Evolutionary conservation across 768 basidiomycete species (phyloP).

Genomic region (Psilocybe azurescens): DNA sequence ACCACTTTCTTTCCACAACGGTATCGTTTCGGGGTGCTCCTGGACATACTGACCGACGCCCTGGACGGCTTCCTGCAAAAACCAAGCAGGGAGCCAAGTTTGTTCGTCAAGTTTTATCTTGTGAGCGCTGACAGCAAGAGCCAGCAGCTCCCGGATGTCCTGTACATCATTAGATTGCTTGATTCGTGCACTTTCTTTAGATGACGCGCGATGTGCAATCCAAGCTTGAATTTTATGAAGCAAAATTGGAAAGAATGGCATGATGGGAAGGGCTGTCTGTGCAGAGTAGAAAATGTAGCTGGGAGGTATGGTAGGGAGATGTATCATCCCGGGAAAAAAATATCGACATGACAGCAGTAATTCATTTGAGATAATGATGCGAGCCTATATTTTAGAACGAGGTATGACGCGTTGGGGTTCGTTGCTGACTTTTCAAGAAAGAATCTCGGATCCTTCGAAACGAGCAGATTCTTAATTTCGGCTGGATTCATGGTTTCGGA

Average conservation of each 20-base stretch:
- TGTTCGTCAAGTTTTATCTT: conserved; percentile 6
- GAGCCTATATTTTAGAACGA: conserved; percentile 21
- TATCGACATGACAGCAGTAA: conserved; percentile 21
- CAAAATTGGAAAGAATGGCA: conserved; percentile 12
- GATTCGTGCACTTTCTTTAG: conserved; percentile 13
- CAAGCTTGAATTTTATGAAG: conserved; percentile 14
- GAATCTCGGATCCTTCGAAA: conserved; percentile 5
- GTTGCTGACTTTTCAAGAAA: conserved; percentile 15
- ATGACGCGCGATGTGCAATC: conserved; percentile 12
- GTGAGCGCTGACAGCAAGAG: conserved; percentile 2
- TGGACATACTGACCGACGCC: conserved; percentile 10
- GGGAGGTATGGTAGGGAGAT: conserved; percentile 22
- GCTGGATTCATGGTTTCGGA: not conserved
- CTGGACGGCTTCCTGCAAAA: conserved; percentile 19
- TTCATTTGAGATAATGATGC: not conserved
- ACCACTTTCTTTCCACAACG: conserved; percentile 2
- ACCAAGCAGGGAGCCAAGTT: conserved; percentile 19
- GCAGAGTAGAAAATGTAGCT: conserved; percentile 3
- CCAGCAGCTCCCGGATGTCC: conserved; percentile 22
- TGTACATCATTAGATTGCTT: conserved; percentile 16
- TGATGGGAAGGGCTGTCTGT: conserved; percentile 1
- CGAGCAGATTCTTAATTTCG: conserved; percentile 15
- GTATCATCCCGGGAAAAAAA: conserved; percentile 25
- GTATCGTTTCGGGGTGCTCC: conserved; percentile 5
- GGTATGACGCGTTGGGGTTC: conserved; percentile 16